Base-by-base conservation (phyloP, 2,329 filamentous ascomycete genomes). In the Calonectria montana region DNA sequence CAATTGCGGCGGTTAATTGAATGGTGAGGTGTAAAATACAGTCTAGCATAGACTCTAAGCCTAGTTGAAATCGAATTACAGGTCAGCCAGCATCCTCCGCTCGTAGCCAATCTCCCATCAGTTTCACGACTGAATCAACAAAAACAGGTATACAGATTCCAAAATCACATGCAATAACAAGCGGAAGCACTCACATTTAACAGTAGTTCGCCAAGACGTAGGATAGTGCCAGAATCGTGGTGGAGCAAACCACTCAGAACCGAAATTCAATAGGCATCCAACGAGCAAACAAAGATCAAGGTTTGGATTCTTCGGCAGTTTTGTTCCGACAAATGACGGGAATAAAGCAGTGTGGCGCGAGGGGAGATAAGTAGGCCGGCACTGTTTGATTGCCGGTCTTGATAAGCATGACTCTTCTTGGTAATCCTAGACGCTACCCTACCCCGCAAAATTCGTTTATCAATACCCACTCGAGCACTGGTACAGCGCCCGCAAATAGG, bases 241-340 rank as follows among this genome's bases (percentile, higher is more conserved):
- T 39, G 31, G 53, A 21, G 10, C 53, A 27, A 18, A 35, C 12
- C 15, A 15, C 16, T 25, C 31, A 27, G 37, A 59, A 35, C 16
- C 53, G 39, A 39, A 25, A 21, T 1, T 12, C 53, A 35, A 25
- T 25, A 18, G 21, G 21, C 35, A 39, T 59, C 35, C n/a, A 37
- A 25, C 78, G 79, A 77, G 78, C 21, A 7, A 15, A 45, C 35
- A 39, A 39, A 7, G 27, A n/a, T 47, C 68, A 35, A 43, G 18
- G 47, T 81, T 59, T 59, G 53, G 53, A 18, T 18, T 16, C 53
- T 15, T 59, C 53, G 53, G 53, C 35, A 59, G 53, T 59, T 59
- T 59, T 59, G 53, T 25, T 59, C 53, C 53, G 53, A 59, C 53
- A 31, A 59, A 59, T 59, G 25, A 59, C 53, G 53, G 53, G 53